Evolutionary conservation across 2,329 filamentous ascomycete genomes (phyloP).

Genomic region (Verticillium zaregamsianum): DNA sequence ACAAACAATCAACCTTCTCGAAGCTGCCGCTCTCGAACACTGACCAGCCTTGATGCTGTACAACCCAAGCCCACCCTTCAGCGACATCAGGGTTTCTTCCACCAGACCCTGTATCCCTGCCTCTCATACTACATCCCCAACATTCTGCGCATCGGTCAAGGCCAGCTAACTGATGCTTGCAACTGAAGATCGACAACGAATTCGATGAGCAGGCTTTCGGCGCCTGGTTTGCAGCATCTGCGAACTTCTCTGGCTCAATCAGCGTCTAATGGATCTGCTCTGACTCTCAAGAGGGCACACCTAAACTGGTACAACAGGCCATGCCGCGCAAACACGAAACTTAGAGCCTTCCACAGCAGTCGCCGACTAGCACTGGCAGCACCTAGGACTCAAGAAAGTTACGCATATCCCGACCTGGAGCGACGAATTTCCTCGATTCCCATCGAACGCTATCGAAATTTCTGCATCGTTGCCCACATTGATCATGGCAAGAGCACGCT

Average conservation of each 20-base stretch:
- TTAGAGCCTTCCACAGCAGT: background rate
- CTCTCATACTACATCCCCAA: too few relatives aligned
- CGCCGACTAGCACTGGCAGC: background rate
- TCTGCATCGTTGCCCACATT: slow-evolving; percentile 98
- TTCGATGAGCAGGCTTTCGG: background rate
- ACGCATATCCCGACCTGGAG: slow-evolving; percentile 36
- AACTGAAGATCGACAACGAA: background rate
- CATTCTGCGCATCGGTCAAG: too few relatives aligned
- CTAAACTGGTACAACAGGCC: background rate
- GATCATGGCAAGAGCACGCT: slow-evolving; percentile 98
- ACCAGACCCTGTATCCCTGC: too few relatives aligned
- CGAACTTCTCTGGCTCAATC: background rate
- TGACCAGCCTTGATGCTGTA: too few relatives aligned
- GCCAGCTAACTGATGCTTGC: background rate
- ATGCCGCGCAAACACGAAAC: background rate
- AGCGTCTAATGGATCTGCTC: background rate
- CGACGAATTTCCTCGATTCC: slow-evolving; percentile 68
- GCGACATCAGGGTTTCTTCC: too few relatives aligned
- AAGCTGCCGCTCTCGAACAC: too few relatives aligned
- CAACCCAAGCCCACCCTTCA: too few relatives aligned
- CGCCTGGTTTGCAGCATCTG: background rate
- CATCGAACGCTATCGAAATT: slow-evolving; percentile 81
- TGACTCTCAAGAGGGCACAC: background rate
- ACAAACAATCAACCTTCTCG: too few relatives aligned
- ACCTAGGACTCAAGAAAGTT: background rate